Conservation (phyloP, 2,329 filamentous ascomycete genomes). For the Colletotrichum ledebouriae region DNA sequence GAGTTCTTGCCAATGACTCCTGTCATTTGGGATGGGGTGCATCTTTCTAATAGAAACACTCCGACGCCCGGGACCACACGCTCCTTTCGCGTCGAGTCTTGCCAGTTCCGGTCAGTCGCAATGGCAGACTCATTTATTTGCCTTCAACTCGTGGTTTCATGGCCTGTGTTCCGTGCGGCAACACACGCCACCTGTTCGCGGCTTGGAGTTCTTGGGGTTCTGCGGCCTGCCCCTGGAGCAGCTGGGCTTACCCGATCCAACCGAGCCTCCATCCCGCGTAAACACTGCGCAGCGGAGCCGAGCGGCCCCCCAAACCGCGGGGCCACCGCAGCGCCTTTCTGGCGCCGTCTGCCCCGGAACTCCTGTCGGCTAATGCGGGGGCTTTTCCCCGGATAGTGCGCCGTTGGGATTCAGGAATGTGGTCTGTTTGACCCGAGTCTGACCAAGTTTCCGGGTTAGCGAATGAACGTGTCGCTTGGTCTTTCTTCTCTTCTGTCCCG, state of each 20-base stretch:
- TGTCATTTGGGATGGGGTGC: neutral
- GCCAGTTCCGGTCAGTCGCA: too few relatives aligned
- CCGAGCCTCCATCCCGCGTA: conserved; percentile 31
- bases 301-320: neutral
- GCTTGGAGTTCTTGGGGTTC: conserved; percentile 5
- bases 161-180: conserved; percentile 26
- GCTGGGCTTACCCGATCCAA: neutral
- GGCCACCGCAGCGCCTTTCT: neutral
- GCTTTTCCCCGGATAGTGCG: conserved; percentile 22
- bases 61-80: neutral
- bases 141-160: conserved; percentile 24
- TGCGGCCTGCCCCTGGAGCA: too few relatives aligned
- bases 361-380: conserved; percentile 23
- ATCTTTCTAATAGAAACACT: neutral
- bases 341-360: conserved; percentile 29
- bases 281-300: conserved; percentile 25
- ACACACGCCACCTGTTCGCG: conserved; percentile 10
- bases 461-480: too few relatives aligned
- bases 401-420: conserved; percentile 12
- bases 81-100: neutral
- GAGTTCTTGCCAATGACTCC: too few relatives aligned
- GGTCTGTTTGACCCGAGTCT: neutral
- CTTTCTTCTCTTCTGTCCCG: too few relatives aligned
- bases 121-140: conserved; percentile 8
- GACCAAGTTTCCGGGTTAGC: neutral